Base-by-base conservation (phyloP, 148 eudicot species). In the Oxyria digyna region DNA sequence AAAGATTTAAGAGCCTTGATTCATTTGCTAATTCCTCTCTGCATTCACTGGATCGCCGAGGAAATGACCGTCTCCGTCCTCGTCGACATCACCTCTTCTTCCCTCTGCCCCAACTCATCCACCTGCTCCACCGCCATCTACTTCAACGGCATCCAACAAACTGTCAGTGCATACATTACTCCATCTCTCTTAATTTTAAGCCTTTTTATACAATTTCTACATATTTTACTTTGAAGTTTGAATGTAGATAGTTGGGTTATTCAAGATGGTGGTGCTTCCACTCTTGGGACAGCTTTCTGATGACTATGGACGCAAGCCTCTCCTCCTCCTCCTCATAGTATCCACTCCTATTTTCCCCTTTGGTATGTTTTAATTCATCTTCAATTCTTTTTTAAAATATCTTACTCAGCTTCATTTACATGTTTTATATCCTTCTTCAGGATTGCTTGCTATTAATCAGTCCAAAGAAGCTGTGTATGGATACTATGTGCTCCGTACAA, bases 241-340 rank as follows among this genome's bases (percentile, higher is more conserved):
- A 35, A 13, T 35, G 52, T 75, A 91, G 97, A 81, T 91, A 21
- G 91, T 88, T 48, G 97, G 97, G 49, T 73, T 91, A 42, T 91
- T 88, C 73, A 86, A 91, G 81, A 91, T 91, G 97, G 80, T 91
- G 63, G 79, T 88, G 59, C 87, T 91, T 76, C 97, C 97, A 43
- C 68, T 91, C 54, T 76, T 91, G 72, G 97, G 97, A 42, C 97
- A 91, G 77, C 91, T 91, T 73, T 74, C 97, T 23, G 97, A 91
- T 79, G 97, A 91, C 63, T 83, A 83, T 67, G 97, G 97, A 62
- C 91, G 97, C 55, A 91, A 88, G 71, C 97, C 95, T 6, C 80
- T 91, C 68, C 80, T 91, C 68, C 91, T 91, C 50, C 84, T 91
- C 73, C 32, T 91, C 24, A 91, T 91, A 40, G 75, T 91, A 21